Evolutionary conservation across 257 asterid species (phyloP), one percentile per base, ranked within the genome.

Genomic region (Jasminum sambac): DNA sequence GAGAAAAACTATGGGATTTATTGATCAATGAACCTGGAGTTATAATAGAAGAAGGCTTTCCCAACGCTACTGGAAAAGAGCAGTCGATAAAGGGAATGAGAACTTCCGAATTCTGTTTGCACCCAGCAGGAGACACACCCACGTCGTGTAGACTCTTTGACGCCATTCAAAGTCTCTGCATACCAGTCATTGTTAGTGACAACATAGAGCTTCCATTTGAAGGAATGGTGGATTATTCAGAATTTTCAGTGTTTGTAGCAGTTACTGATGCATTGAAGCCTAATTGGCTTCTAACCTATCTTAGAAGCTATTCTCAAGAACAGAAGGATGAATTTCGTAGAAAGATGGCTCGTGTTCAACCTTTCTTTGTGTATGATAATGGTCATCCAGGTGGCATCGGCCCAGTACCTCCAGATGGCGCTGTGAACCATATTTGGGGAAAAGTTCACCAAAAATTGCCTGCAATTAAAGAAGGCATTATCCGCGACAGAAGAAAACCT

Each of bases 61-160:
- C 98, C 13, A 89, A 90, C 76, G 96, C 96, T 23, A 88, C 95
- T 6, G 98, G 98, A 63, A 90, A 82, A 77, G 95, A 88, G 81
- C 98, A 89, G 66, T 90, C 98, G 0, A 90, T 93, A 78, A 87
- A 79, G 80, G 98, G 97, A 43, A 93, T 90, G 98, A 81, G 97
- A 63, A 78, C 88, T 21, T 93, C 98, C 0, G 96, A 93, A 67
- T 93, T 93, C 80, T 93, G 98, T 77, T 83, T 93, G 83, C 98
- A 93, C 66, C 98, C 98, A 61, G 96, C 98, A 0, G 98, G 98
- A 2, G 97, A 93, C 71, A 93, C 98, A 0, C 98, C 98, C 40
- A 93, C 98, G 37, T 93, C 98, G 8, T 93, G 98, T 50, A 75
- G 98, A 74, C 90, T 90, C 21, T 93, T 93, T 66, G 98, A 93